A percentile compares a stretch with the other conserved stretches of the same genome.
These are phyloP conservation scores for Schizopora paradoxa DNA, from an alignment of 1,284 basidiomycete species.

Conservation along the genomic window DNA sequence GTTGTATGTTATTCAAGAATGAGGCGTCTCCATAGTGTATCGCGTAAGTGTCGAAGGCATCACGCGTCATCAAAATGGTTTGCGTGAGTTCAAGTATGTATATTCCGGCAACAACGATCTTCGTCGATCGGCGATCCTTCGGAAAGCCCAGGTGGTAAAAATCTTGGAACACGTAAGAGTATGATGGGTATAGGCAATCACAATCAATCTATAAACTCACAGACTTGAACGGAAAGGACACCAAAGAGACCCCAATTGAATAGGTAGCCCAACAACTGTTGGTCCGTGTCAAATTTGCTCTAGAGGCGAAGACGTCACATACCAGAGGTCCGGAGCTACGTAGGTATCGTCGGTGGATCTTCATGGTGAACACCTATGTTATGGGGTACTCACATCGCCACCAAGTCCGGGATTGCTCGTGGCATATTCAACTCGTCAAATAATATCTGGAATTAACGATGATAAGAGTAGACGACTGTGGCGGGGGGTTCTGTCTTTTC, in stretches of 20 bases:
- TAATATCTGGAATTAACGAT: too few relatives aligned
- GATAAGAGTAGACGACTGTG: too few relatives aligned
- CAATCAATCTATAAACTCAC: neutral
- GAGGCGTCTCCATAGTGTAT: constrained; percentile 23
- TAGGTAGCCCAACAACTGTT: constrained; percentile 3
- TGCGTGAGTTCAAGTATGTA: constrained; percentile 24
- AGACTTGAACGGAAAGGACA: constrained; percentile 2
- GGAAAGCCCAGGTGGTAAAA: constrained; percentile 25
- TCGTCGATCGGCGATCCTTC: constrained; percentile 20
- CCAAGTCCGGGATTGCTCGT: too few relatives aligned
- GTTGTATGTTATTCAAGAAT: neutral
- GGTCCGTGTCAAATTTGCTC: too few relatives aligned
- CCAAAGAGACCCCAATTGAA: constrained; percentile 8
- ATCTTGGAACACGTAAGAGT: constrained; percentile 16
- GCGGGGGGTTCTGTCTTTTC: too few relatives aligned
- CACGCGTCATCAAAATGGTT: constrained; percentile 23
- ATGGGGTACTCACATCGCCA: too few relatives aligned
- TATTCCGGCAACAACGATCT: constrained; percentile 22
- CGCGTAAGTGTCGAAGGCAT: constrained; percentile 23
- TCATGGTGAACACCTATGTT: too few relatives aligned
- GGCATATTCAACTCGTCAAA: too few relatives aligned
- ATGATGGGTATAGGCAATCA: neutral
- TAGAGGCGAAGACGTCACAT: too few relatives aligned
- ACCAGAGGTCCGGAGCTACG: too few relatives aligned
- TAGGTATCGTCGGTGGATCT: too few relatives aligned